phyloP scores from a whole-genome alignment of 2,329 filamentous ascomycete species.

The Colletotrichum cuscutae region DNA sequence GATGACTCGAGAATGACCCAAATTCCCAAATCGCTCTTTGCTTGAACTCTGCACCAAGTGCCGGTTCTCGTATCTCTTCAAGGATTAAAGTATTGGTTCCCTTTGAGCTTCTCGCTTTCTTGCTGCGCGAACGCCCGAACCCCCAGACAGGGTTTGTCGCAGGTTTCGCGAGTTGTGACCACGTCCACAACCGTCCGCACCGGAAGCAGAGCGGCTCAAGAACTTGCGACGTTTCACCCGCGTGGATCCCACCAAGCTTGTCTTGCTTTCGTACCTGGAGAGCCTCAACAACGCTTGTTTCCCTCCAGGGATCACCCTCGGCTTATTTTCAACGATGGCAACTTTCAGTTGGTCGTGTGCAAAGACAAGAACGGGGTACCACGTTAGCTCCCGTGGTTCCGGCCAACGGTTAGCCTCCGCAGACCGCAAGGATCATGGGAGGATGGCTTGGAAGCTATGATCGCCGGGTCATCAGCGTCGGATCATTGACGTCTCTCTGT shows the following conservation, averaged over 20 bases:
- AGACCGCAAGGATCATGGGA: background rate
- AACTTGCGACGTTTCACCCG: slow-evolving; percentile 34
- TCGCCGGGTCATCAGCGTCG: slow-evolving; percentile 17
- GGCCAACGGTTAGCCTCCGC: background rate
- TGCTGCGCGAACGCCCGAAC: background rate
- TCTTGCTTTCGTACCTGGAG: background rate
- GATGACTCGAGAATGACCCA: background rate
- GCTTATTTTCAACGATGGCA: background rate
- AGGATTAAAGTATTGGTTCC: background rate
- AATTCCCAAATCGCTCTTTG: background rate
- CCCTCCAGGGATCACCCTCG: slow-evolving; percentile 23
- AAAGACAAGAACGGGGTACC: background rate
- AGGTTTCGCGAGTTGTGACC: slow-evolving; percentile 11
- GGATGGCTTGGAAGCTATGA: slow-evolving; percentile 22
- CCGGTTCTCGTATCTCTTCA: background rate
- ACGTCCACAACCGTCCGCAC: slow-evolving; percentile 10
- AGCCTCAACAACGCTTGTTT: slow-evolving; percentile 14
- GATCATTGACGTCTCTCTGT: background rate
- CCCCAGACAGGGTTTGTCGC: slow-evolving; percentile 30
- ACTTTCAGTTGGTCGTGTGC: background rate
- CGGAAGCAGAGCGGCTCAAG: slow-evolving; percentile 31
- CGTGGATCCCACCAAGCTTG: slow-evolving; percentile 19
- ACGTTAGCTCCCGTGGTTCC: slow-evolving; percentile 11
- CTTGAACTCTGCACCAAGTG: slow-evolving; percentile 5
- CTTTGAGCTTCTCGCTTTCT: background rate